Percentiles rank a stretch among this genome's conserved stretches.
phyloP scores from a whole-genome alignment of 2,329 filamentous ascomycete species.

The Nothophoma quercina region DNA sequence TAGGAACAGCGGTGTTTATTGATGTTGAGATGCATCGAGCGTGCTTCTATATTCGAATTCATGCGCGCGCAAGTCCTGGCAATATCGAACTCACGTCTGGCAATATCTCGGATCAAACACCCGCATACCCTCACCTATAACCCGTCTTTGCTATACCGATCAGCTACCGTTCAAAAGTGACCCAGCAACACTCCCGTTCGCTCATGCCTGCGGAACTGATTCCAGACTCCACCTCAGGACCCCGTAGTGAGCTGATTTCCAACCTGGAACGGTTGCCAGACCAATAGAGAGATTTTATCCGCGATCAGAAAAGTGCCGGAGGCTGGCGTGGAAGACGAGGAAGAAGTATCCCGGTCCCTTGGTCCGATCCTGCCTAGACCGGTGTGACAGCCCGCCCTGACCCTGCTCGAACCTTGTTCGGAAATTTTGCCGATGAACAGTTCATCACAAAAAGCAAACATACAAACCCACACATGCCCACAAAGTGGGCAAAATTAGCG shows the following conservation, averaged over 20 bases:
- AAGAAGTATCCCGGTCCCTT: background rate
- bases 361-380: conserved; percentile 6
- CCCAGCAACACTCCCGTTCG: background rate
- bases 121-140: background rate
- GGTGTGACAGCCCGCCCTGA: conserved; percentile 9
- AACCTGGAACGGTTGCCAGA: background rate
- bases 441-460: conserved; percentile 22
- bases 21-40: background rate
- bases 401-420: background rate
- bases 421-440: conserved; percentile 4
- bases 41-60: background rate
- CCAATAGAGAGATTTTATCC: background rate
- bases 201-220: background rate
- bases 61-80: conserved; percentile 6
- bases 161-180: background rate
- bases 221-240: background rate
- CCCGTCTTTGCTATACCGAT: background rate
- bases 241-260: no score
- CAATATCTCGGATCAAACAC: background rate
- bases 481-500: conserved; percentile 4
- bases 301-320: background rate
- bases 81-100: background rate
- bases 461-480: conserved; percentile 1
- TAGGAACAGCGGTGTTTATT: conserved; percentile 4
- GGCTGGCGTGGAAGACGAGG: background rate